These are phyloP conservation scores for Boletus tomentosulus DNA, from an alignment of 768 basidiomycete genomes.

Conservation along the genomic window DNA sequence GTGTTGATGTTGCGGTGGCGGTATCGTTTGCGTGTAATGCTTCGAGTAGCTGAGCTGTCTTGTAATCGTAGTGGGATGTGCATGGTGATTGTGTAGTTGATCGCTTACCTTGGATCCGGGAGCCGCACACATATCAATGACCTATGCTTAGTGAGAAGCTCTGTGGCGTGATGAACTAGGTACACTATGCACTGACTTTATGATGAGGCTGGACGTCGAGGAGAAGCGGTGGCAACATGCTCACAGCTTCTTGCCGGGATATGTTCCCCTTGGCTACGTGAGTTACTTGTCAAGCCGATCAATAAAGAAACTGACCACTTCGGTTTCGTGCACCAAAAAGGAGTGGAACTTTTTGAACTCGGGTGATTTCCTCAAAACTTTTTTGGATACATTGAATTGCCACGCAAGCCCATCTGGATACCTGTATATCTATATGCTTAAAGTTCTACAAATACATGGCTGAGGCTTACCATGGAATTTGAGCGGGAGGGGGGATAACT, in stretches of 20 bases:
- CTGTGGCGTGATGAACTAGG: background rate
- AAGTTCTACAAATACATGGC: background rate
- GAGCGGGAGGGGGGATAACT: slow-evolving; percentile 70
- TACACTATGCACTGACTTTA: slow-evolving; percentile 40
- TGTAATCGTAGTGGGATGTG: slow-evolving; percentile 2
- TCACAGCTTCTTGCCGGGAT: slow-evolving; percentile 94
- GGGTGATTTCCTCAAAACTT: slow-evolving; percentile 76
- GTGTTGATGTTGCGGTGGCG: slow-evolving; percentile 47
- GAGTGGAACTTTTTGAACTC: slow-evolving; percentile 95
- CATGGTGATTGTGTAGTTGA: background rate
- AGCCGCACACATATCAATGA: slow-evolving; percentile 97
- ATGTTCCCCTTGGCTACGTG: slow-evolving; percentile 73
- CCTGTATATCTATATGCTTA: slow-evolving; percentile 40
- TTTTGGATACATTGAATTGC: slow-evolving; percentile 92
- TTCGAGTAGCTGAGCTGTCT: slow-evolving; percentile 96
- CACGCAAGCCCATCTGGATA: slow-evolving; percentile 94
- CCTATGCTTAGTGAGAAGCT: slow-evolving; percentile 35
- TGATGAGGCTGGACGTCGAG: slow-evolving; percentile 95
- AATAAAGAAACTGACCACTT: slow-evolving; percentile 63
- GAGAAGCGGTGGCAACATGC: slow-evolving; percentile 97
- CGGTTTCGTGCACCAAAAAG: slow-evolving; percentile 96
- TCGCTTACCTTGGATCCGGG: slow-evolving; percentile 84
- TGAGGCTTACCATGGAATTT: slow-evolving; percentile 71
- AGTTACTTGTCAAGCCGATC: background rate
- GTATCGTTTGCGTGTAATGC: slow-evolving; percentile 82